phyloP scores from a whole-genome alignment of 495 filamentous ascomycete species.

The Penicillium chermesinum region DNA sequence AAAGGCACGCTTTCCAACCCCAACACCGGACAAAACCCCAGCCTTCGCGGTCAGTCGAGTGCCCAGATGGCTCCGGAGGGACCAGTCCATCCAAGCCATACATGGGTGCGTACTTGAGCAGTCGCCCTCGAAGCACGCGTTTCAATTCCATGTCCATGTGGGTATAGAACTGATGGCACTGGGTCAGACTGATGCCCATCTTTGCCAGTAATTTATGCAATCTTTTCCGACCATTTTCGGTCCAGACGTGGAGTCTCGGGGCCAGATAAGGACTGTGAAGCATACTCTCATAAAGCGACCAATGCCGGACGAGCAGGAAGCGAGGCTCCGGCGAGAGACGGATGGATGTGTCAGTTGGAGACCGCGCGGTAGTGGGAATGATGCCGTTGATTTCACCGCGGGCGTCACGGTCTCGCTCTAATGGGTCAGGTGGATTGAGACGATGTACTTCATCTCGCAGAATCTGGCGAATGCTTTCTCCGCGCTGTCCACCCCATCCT shows the following conservation, averaged over 20 bases:
- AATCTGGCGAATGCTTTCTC: constrained; percentile 76
- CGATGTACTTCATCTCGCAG: constrained; percentile 91
- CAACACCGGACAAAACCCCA: constrained; percentile 97
- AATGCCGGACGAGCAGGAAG: constrained; percentile 90
- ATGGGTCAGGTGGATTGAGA: constrained; percentile 76
- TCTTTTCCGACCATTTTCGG: constrained; percentile 77
- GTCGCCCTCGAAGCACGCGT: constrained; percentile 73
- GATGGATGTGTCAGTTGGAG: constrained; percentile 87
- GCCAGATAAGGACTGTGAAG: constrained; percentile 95
- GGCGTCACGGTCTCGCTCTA: constrained; percentile 49
- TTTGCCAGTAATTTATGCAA: constrained; percentile 96
- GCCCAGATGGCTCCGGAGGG: constrained; percentile 55
- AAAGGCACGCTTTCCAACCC: constrained; percentile 94
- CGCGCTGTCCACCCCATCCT: constrained; percentile 78
- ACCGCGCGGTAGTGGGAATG: constrained; percentile 82
- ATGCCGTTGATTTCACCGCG: constrained; percentile 60
- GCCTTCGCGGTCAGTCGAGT: constrained; percentile 59
- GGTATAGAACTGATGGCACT: constrained; percentile 92
- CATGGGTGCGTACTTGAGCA: constrained; percentile 82
- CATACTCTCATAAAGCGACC: constrained; percentile 98
- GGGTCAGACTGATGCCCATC: constrained; percentile 91
- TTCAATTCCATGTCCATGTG: constrained; percentile 99
- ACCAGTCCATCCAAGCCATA: constrained; percentile 93
- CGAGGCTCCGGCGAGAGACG: constrained; percentile 89
- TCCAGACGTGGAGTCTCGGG: constrained; percentile 89